Percentiles rank a stretch among this genome's conserved stretches.
phyloP scores from a whole-genome alignment of 257 asterid species.

The Linaria vulgaris region DNA sequence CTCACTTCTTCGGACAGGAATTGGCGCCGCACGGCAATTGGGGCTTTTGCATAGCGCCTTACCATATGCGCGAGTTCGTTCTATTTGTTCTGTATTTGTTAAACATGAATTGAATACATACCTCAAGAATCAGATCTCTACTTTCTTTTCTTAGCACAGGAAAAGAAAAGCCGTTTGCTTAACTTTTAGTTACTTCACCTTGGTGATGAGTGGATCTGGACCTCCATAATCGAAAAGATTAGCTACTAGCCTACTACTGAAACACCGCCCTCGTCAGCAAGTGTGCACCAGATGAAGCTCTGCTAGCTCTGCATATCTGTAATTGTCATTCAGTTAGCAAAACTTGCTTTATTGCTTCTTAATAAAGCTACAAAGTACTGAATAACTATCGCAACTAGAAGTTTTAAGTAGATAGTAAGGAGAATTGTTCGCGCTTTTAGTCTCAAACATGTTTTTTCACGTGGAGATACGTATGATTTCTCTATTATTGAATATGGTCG shows the following conservation, averaged over 20 bases:
- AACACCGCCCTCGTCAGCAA: constrained; percentile 53
- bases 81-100: constrained; percentile 50
- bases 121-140: background rate
- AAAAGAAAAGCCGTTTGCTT: background rate
- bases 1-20: constrained; percentile 53
- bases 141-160: background rate
- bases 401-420: too few relatives aligned
- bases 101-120: background rate
- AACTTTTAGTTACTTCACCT: constrained; percentile 33
- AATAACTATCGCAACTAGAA: too few relatives aligned
- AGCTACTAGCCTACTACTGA: constrained; percentile 58
- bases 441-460: too few relatives aligned
- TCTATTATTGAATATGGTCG: too few relatives aligned
- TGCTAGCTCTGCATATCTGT: constrained; percentile 68
- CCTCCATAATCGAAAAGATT: constrained; percentile 50
- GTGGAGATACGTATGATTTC: too few relatives aligned
- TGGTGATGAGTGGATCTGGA: constrained; percentile 66
- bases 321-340: background rate
- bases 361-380: too few relatives aligned
- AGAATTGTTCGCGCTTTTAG: too few relatives aligned
- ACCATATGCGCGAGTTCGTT: constrained; percentile 36
- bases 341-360: too few relatives aligned
- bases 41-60: constrained; percentile 28
- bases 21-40: constrained; percentile 38
- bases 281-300: constrained; percentile 77